Evolutionary conservation across 257 asterid genomes (phyloP), one percentile per base, ranked within the genome.

Genomic region (Parsonsia alboflavescens): DNA sequence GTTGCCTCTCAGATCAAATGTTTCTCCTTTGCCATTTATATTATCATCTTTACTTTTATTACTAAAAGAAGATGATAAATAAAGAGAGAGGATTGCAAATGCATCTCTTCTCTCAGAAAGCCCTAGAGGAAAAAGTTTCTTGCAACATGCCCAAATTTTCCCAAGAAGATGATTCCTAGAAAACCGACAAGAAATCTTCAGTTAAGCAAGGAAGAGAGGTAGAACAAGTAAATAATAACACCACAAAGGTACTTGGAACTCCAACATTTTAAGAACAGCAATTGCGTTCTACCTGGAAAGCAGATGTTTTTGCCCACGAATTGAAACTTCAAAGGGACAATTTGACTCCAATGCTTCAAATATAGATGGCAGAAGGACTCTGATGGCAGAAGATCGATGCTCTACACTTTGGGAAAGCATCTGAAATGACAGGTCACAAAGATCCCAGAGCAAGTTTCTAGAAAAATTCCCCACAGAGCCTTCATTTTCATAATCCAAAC

Each of bases 81-180:
- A 89, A 70, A 93, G 85, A 74, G 97, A 91, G 68, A 93, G 97
- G 52, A 91, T 78, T 75, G 89, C 86, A 79, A 87, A 93, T 67
- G 97, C 97, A 86, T 91, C 97, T 77, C 89, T 86, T 81, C 98
- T 88, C 88, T 93, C 98, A 80, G 85, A 76, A 70, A 89, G 75
- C 62, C 96, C 96, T 82, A 82, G 67, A 74, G 88, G 79, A 82
- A 91, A 91, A 74, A 93, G 85, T 75, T 80, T 67, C 87, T 85
- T 89, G 83, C 96, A 88, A 79, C 85, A 86, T 70, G 78, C 83
- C 98, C 96, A 93, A 62, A 89, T 77, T 78, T 90, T 84, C 76
- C 56, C 80, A 66, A 82, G 83, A 78, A 85, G 80, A 73, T 66
- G 86, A 69, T 79, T 80, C 96, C 98, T 91, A 84, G 61, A 79